Evolutionary conservation across 106 monocot genomes (phyloP), one percentile per base, ranked within the genome.

Genomic region (Platanthera guangdongensis): DNA sequence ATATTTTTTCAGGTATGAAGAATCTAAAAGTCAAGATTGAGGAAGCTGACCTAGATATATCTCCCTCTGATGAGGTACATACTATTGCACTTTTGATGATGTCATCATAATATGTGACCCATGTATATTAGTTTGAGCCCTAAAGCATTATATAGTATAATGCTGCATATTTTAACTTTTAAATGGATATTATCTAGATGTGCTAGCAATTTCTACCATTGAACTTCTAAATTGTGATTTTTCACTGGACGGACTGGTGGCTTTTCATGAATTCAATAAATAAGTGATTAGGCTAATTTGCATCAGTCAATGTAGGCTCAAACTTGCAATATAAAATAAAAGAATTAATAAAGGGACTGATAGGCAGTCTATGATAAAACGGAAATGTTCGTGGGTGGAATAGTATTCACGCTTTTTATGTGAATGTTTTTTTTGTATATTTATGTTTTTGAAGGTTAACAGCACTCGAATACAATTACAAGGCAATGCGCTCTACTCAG

Each of bases 1-100:
- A 9, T 39, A 32, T 65, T 7, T n/a, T 68, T 78, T 73, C 80
- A 99, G 99, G 94, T 83, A 82, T 86, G 15, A 90, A 92, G 81
- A 80, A 87, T 72, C 67, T 99, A 18, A 9, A 80, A 74, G 62
- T 99, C 69, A 84, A 87, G 79, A 87, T 99, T 63, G 78, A 88
- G 22, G 80, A 92, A 84, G 57, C 72, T 76, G 99, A 94, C 71
- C 78, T 94, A 62, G 65, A 53, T 47, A 88, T 71, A 75, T 77
- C 94, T 84, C 86, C 86, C 65, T 51, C 74, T 46, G 99, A 99
- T 73, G 94, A 99, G 92, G 99, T 99, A 84, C 50, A 46, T 75
- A 65, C n/a, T 57, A 28, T 32, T 8, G 19, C 46, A 69, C 72
- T 72, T 51, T 50, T 5, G 51, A 21, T 3, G 8, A 25, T 48